Base-by-base conservation (phyloP, 225 moss, liverwort and hornwort species). In the Pseudoscleropodium purum region DNA sequence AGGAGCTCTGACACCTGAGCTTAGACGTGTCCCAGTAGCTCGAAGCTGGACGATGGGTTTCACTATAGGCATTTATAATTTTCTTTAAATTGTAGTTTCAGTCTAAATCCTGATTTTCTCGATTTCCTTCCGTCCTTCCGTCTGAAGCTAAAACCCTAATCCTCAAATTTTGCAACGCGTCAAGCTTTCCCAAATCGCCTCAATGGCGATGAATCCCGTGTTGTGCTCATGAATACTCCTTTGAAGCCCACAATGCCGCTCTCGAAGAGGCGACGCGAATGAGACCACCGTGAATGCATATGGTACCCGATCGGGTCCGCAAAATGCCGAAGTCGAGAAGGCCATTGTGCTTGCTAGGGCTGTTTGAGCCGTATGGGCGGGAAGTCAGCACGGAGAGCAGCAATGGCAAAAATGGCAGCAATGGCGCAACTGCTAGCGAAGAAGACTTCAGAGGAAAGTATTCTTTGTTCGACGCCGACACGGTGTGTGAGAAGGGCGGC, bases 251-350 rank as follows among this genome's bases (percentile, higher is more conserved):
- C 77, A 41, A 72, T 72, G 86, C 49, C 39, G 72, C 73, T 65
- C 45, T 87, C 41, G 13, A 15, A 13, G 70, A 63, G 82, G 83
- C 81, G 70, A 57, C 47, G 84, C 30, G 54, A 85, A 89, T 87
- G 87, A 92, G 56, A 7, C 21, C 54, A 52, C 57, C 45, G 74
- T 91, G 87, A 92, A 56, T 45, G 68, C 81, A 27, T 10, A 64
- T 80, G 81, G 91, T 92, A 59, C 49, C 64, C 75, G 90, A 91
- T 91, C 87, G 77, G 85, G 82, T 59, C 26, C 63, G 82, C 79
- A 85, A n/a, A 80, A 96, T 98, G 97, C 93, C 90, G 86, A 95
- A 96, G 90, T 89, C 94, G 84, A 93, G 91, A 82, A 92, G 97
- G 87, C 92, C 98, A 5, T 88, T 98, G 92, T 95, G 93, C 66